Base-by-base conservation (phyloP, 306 rosid genomes). In the Prunus dulcis region DNA sequence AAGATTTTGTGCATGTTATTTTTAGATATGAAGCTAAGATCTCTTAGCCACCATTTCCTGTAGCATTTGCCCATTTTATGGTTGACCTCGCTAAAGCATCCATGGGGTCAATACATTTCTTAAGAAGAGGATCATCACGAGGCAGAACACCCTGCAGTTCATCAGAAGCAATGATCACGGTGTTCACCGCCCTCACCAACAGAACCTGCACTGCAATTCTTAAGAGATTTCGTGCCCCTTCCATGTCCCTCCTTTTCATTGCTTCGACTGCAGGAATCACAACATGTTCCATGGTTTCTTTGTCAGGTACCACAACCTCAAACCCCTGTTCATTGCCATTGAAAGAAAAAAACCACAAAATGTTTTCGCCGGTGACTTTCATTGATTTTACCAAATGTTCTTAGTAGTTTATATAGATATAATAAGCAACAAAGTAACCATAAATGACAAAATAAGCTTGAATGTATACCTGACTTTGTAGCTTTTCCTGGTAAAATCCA, bases 261-360 rank as follows among this genome's bases (percentile, higher is more conserved):
- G 97, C 98, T 81, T 87, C 96, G n/a, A 75, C 78, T n/a, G 98
- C 90, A 46, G 98, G 96, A 81, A 81, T 80, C 75, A 91, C 78
- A 2, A 91, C 79, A 68, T 91, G 97, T 62, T 93, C 98, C 91
- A 89, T 91, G 0, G 93, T 93, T 43, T 87, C 87, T 80, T 80
- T 89, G 79, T 91, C 97, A 20, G 90, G 93, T 56, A 84, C 84
- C 30, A 93, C 85, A 61, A 89, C 95, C 88, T 91, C 96, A 82
- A 93, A 93, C 0, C 96, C 96, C 95, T 93, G 82, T 69, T 69
- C 72, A 50, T 62, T 53, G n/a, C 45, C 23, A 67, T 82, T 52
- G 43, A 38, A 38, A 38, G 9, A 38, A 38, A 6, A 18, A 69
- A 34, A 43, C 19, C 17, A 32, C 12, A 56, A 72, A 53, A 71